Conservation (phyloP, 140 eudicot species). For the Senecio squalidus region DNA sequence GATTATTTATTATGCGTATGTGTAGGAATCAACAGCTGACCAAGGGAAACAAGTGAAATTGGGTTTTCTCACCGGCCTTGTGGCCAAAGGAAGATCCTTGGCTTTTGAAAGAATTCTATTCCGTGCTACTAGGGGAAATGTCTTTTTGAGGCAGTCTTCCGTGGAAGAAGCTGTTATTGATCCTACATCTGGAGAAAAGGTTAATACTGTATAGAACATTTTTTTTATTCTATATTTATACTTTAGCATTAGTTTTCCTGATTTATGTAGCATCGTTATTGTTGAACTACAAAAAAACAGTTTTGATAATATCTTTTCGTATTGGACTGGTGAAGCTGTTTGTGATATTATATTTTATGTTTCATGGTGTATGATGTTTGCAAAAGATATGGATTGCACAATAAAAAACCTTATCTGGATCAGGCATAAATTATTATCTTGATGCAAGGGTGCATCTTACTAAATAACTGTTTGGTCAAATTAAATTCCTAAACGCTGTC, state of each 20-base stretch:
- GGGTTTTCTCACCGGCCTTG: slow-evolving; percentile 79
- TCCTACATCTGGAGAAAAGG: slow-evolving; percentile 93
- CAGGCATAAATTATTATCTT: neutral
- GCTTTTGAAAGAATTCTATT: slow-evolving; percentile 92
- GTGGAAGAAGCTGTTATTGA: slow-evolving; percentile 73
- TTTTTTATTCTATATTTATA: neutral
- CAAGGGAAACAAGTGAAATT: slow-evolving; percentile 77
- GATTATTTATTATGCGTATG: slow-evolving; percentile 13
- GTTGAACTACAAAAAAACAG: neutral
- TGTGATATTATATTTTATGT: neutral
- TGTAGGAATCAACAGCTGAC: slow-evolving; percentile 50
- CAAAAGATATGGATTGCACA: slow-evolving; percentile 2
- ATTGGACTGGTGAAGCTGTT: slow-evolving; percentile 12
- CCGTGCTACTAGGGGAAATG: slow-evolving; percentile 98
- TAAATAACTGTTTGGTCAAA: neutral
- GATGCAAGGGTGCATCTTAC: slow-evolving; percentile 4
- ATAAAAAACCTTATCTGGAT: neutral
- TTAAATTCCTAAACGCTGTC: neutral
- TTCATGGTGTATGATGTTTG: neutral
- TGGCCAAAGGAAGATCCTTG: slow-evolving; percentile 70
- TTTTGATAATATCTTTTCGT: neutral
- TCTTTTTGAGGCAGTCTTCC: slow-evolving; percentile 61
- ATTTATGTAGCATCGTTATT: neutral
- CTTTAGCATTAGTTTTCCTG: neutral
- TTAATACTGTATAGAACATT: slow-evolving; percentile 5